Percentiles rank a stretch among this genome's conserved stretches.
These are phyloP conservation scores for Malassezia globosa DNA, from an alignment of 1,284 basidiomycete genomes.

Conservation along the genomic window DNA sequence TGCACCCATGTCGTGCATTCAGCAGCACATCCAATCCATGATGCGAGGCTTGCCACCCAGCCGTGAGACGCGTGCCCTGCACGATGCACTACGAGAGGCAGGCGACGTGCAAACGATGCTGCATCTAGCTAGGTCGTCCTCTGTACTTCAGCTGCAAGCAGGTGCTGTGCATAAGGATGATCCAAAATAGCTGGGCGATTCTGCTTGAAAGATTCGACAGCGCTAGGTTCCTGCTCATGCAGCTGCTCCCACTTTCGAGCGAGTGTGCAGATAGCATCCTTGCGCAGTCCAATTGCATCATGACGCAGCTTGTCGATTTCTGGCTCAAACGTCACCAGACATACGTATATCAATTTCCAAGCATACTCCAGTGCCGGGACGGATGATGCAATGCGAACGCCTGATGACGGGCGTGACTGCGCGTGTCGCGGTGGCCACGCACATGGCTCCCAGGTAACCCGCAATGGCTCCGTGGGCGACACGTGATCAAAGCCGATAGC, in stretches of 20 bases:
- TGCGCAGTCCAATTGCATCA: constrained; percentile 10
- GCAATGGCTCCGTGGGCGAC: background rate
- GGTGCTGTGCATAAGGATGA: constrained; percentile 7
- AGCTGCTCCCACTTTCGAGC: constrained; percentile 8
- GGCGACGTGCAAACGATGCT: background rate
- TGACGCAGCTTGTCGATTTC: constrained; percentile 5
- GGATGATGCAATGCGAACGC: background rate
- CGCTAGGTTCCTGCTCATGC: background rate
- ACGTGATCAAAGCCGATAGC: constrained; percentile 14
- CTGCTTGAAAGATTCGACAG: background rate
- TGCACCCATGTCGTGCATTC: background rate
- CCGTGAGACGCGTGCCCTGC: constrained; percentile 8
- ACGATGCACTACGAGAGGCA: background rate
- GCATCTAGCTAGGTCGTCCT: background rate
- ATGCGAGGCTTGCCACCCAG: constrained; percentile 4
- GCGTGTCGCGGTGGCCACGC: background rate
- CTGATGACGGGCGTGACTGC: background rate
- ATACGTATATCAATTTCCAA: background rate
- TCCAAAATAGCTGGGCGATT: constrained; percentile 2
- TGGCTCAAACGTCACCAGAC: constrained; percentile 5
- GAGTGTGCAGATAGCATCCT: constrained; percentile 12
- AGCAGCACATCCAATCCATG: constrained; percentile 15
- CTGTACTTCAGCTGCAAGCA: background rate
- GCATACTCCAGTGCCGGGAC: background rate
- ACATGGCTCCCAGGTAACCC: constrained; percentile 5